These are phyloP conservation scores for Hymenoscyphus linearis DNA, from an alignment of 2,329 filamentous ascomycete genomes.

Conservation along the genomic window DNA sequence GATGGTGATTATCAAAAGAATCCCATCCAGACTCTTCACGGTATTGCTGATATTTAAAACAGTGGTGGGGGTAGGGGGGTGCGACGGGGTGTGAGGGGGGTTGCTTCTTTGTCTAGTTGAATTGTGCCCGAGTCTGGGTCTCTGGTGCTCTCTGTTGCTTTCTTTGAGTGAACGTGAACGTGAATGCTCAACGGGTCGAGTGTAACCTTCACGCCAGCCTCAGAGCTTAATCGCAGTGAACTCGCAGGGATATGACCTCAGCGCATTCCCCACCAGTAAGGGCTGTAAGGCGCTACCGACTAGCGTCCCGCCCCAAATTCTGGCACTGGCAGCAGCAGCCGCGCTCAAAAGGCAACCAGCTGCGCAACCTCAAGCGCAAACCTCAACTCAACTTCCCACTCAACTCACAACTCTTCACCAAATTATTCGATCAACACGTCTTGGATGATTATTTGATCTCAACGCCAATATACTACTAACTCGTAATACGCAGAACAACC, in stretches of 20 bases:
- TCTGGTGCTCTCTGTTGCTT: too few species aligned
- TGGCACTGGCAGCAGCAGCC: background rate
- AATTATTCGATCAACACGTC: background rate
- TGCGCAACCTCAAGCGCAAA: background rate
- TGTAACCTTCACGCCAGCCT: too few species aligned
- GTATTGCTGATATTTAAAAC: too few species aligned
- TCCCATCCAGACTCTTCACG: constrained; percentile 15
- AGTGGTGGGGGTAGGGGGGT: too few species aligned
- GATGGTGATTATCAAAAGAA: constrained; percentile 13
- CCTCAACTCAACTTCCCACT: constrained; percentile 1
- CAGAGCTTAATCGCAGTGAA: background rate
- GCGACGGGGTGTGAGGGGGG: background rate
- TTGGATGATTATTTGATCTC: background rate
- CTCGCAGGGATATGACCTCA: background rate
- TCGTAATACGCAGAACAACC: constrained; percentile 15
- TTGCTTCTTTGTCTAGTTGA: constrained; percentile 12
- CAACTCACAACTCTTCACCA: constrained; percentile 1
- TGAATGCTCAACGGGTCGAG: background rate
- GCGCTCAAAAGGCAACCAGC: background rate
- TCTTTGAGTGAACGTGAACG: background rate
- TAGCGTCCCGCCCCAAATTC: constrained; percentile 1
- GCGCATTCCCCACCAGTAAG: background rate
- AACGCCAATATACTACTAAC: constrained; percentile 17
- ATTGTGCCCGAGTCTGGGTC: background rate
- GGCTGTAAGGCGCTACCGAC: too few species aligned